Evolutionary conservation across 2,329 filamentous ascomycete species (phyloP).

Genomic region (Colletotrichum spaethianum): DNA sequence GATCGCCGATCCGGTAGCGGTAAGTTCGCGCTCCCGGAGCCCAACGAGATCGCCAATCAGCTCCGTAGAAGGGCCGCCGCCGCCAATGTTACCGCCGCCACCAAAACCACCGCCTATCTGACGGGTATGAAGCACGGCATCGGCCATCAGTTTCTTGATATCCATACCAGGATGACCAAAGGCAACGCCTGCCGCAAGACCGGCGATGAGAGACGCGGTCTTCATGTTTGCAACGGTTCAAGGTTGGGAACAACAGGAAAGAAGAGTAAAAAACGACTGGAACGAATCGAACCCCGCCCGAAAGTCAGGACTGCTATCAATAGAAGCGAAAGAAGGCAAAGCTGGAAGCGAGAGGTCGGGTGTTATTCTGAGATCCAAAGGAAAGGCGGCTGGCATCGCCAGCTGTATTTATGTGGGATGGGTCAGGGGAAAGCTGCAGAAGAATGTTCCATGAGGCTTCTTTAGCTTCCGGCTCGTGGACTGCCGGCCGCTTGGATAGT

Average conservation of each 20-base stretch:
- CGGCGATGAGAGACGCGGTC: conserved; percentile 21
- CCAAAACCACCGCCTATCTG: conserved; percentile 27
- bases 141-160: conserved; percentile 44
- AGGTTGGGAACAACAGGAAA: conserved; percentile 3
- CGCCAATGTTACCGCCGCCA: too few relatives aligned
- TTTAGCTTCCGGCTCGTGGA: conserved; percentile 40
- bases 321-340: conserved; percentile 34
- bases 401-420: conserved; percentile 29
- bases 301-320: conserved; percentile 24
- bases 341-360: conserved; percentile 32
- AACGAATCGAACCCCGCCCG: conserved; percentile 34
- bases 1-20: conserved; percentile 53
- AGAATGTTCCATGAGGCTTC: conserved; percentile 38
- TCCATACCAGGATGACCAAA: conserved; percentile 46
- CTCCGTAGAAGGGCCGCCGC: conserved; percentile 40
- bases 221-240: conserved; percentile 29
- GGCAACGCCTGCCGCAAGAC: conserved; percentile 21
- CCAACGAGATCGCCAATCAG: conserved; percentile 56
- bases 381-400: not conserved
- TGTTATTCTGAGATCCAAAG: conserved; percentile 1
- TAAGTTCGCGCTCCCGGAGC: conserved; percentile 50
- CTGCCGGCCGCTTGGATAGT: conserved; percentile 39
- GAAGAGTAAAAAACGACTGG: conserved; percentile 15
- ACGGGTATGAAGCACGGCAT: conserved; percentile 38
- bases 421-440: not conserved